These are phyloP conservation scores for Glomus cerebriforme DNA, from an alignment of 192 early-diverging fungal species.

Conservation along the genomic window DNA sequence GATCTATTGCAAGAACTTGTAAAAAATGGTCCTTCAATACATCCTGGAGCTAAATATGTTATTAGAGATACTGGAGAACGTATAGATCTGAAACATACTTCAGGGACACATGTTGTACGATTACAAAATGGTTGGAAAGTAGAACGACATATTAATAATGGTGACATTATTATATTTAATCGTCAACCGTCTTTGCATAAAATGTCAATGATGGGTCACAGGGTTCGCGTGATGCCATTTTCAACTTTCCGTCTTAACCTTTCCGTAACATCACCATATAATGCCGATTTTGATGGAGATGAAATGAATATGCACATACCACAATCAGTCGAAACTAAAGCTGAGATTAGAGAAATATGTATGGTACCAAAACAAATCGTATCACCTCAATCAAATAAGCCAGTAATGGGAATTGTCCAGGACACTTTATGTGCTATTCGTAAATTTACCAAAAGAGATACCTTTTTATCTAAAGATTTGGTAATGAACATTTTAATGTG, in stretches of 20 bases:
- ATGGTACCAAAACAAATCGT: conserved; percentile 98
- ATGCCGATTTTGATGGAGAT: conserved; percentile 99
- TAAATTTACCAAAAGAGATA: conserved; percentile 95
- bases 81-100: conserved; percentile 88
- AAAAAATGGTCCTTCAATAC: conserved; percentile 85
- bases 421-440: conserved; percentile 95
- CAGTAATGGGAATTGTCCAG: conserved; percentile 99
- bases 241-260: conserved; percentile 98
- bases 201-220: conserved; percentile 99
- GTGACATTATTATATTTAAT: conserved; percentile 98
- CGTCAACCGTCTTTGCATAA: conserved; percentile 99
- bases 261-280: conserved; percentile 97
- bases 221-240: conserved; percentile 97
- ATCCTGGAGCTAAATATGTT: conserved; percentile 97
- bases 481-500: conserved; percentile 97
- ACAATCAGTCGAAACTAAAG: conserved; percentile 93
- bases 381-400: conserved; percentile 95
- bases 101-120: conserved; percentile 77
- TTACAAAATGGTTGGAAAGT: conserved; percentile 92
- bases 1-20: conserved; percentile 85
- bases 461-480: conserved; percentile 80
- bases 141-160: conserved; percentile 92
- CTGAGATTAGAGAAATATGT: conserved; percentile 94
- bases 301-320: conserved; percentile 99
- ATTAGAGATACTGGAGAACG: conserved; percentile 92